Base-by-base conservation (phyloP, 2,329 filamentous ascomycete genomes). In the Paramyrothecium sp. region DNA sequence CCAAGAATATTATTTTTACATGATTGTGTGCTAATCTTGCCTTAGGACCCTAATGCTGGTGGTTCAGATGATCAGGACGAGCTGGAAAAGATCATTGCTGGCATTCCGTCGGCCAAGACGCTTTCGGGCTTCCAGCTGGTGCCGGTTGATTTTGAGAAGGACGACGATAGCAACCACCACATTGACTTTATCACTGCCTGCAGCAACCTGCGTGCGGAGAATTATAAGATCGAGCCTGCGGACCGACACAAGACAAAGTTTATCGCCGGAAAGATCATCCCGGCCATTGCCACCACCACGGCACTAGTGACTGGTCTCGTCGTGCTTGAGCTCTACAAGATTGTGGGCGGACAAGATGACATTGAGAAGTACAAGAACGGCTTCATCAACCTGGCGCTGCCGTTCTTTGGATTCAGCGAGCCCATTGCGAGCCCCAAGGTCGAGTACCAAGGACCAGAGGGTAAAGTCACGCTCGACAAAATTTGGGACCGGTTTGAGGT, bases 311-410 rank as follows among this genome's bases (percentile, higher is more conserved):
- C 95, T 3, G 95, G 95, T 58, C 82, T 99, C 50, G 92, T 99
- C 54, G 84, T 96, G 17, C 79, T 99, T 50, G 95, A 99, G 79
- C 79, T 98, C 51, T 97, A 91, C 88, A 99, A 99, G 86, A 85
- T 99, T 61, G 82, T 99, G 50, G 95, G 98, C 69, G 94, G 92
- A 70, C 97, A 99, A 82, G 86, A 84, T n/a, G 92, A 98, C 66
- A 89, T 97, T 63, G 95, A 98, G 78, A 91, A 98, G 76, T 99
- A 96, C 87, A 98, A 98, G 85, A 99, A 99, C 71, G 95, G 95
- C 17, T 99, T 99, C 75, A 83, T 98, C 77, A 99, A 99, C 78
- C 78, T 99, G 64, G 95, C 95, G 2, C 79, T 99, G 62, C 95
- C 95, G 1, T 98, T 99, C 84, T 97, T 99, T 66, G 94, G 94